phyloP scores from a whole-genome alignment of 805 yeast species.

The Blastobotrys terrestris region DNA sequence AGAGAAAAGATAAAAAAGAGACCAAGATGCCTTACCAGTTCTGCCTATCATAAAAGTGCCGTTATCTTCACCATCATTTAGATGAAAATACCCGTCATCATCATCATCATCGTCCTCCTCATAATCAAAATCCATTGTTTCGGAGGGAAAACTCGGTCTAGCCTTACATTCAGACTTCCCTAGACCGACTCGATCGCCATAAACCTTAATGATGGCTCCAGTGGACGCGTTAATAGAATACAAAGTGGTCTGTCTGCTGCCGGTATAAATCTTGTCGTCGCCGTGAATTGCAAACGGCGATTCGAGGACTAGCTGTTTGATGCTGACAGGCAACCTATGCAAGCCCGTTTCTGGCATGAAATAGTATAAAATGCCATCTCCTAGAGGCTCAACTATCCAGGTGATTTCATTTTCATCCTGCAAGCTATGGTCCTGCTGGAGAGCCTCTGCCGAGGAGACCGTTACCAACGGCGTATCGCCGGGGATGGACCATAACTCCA shows the following conservation, averaged over 20 bases:
- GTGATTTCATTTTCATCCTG: constrained; percentile 36
- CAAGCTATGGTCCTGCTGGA: constrained; percentile 7
- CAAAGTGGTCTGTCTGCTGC: constrained; percentile 68
- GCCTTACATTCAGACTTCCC: constrained; percentile 23
- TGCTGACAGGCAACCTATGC: constrained; percentile 73
- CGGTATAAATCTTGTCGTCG: constrained; percentile 82
- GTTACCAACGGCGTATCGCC: constrained; percentile 59
- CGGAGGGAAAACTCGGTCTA: constrained; percentile 8
- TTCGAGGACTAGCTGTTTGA: constrained; percentile 67
- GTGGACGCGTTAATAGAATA: constrained; percentile 65
- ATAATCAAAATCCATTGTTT: constrained; percentile 3
- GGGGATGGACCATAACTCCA: constrained; percentile 66
- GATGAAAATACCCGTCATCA: constrained; percentile 7
- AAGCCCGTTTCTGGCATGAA: constrained; percentile 72
- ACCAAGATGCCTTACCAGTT: constrained; percentile 18
- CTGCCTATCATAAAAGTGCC: constrained; percentile 30
- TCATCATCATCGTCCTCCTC: constrained; percentile 16
- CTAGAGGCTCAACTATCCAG: constrained; percentile 89
- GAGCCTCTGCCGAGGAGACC: constrained; percentile 18
- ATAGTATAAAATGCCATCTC: constrained; percentile 76
- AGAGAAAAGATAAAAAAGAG: too few species aligned
- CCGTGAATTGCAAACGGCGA: constrained; percentile 80
- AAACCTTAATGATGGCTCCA: constrained; percentile 67
- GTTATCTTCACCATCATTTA: constrained; percentile 12
- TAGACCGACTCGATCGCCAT: constrained; percentile 42